These are phyloP conservation scores for Rhododendron molle DNA, from an alignment of 148 eudicot species.

Conservation along the genomic window DNA sequence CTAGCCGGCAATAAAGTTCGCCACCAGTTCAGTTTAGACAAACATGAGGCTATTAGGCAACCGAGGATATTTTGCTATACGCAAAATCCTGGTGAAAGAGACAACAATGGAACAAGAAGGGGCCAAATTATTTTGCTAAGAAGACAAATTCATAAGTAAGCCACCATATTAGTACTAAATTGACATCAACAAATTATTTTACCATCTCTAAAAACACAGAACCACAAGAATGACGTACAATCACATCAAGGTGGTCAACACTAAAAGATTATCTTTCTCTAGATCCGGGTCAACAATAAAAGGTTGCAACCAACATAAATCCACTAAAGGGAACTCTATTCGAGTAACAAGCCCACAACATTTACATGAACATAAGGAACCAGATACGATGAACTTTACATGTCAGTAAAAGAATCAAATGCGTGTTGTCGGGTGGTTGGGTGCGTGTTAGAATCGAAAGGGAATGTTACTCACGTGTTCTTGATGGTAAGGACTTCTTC, in stretches of 20 bases:
- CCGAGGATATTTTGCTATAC: not conserved
- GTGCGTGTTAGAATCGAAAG: not conserved
- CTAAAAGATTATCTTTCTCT: not conserved
- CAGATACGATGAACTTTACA: not conserved
- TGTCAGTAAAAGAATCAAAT: not conserved
- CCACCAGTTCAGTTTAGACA: not conserved
- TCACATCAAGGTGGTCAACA: not conserved
- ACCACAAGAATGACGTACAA: not conserved
- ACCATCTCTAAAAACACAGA: not conserved
- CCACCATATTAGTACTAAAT: no score
- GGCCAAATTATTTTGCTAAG: not conserved
- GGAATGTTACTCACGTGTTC: conserved; percentile 61
- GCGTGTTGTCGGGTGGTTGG: not conserved
- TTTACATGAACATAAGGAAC: not conserved
- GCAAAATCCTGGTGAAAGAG: not conserved
- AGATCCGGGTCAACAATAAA: no score
- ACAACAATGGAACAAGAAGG: not conserved
- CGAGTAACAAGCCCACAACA: not conserved
- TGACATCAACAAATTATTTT: not conserved
- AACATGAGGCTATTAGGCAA: not conserved
- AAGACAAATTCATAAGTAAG: no score
- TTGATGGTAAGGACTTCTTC: conserved; percentile 75
- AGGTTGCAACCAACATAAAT: no score
- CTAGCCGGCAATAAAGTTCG: not conserved
- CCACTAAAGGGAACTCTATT: not conserved